These are phyloP conservation scores for Arxiozyma telluris DNA, from an alignment of 1,139 yeast genomes.

Conservation along the genomic window DNA sequence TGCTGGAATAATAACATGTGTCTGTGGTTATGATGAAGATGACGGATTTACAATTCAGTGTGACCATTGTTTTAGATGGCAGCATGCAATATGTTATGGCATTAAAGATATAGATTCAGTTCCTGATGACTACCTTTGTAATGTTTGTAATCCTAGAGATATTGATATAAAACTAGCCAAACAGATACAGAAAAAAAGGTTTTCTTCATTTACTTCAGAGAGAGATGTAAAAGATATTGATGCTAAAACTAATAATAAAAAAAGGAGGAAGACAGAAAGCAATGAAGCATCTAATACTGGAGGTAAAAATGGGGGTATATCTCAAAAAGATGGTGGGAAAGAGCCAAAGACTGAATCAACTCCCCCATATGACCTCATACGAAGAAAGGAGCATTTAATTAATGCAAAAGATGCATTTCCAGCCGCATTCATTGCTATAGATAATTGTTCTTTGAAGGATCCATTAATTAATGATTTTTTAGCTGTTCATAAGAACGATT, in stretches of 20 bases:
- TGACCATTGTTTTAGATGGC: conserved; percentile 89
- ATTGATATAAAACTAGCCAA: conserved; percentile 45
- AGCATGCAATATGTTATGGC: conserved; percentile 84
- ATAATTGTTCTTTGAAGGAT: conserved; percentile 42
- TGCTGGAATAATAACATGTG: conserved; percentile 79
- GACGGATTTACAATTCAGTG: conserved; percentile 95
- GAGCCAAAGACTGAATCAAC: background rate
- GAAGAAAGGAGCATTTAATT: conserved; percentile 28
- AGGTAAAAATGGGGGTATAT: background rate
- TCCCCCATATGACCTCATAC: conserved; percentile 6
- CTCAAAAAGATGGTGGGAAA: conserved; percentile 14
- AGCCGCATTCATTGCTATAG: conserved; percentile 42
- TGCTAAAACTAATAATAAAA: conserved; percentile 3
- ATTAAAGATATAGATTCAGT: conserved; percentile 62
- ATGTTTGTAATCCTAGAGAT: conserved; percentile 62
- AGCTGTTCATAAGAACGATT: conserved; percentile 24
- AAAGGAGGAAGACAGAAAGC: conserved; percentile 1
- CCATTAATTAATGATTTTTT: conserved; percentile 26
- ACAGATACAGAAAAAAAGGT: conserved; percentile 36
- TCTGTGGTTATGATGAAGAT: conserved; percentile 82
- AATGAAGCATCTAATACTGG: background rate
- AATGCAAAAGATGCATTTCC: conserved; percentile 40
- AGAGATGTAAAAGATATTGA: background rate
- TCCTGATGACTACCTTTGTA: conserved; percentile 79
- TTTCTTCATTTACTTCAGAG: conserved; percentile 8